These are phyloP conservation scores for Neodidymelliopsis sp. DNA, from an alignment of 2,329 filamentous ascomycete species.

Conservation along the genomic window DNA sequence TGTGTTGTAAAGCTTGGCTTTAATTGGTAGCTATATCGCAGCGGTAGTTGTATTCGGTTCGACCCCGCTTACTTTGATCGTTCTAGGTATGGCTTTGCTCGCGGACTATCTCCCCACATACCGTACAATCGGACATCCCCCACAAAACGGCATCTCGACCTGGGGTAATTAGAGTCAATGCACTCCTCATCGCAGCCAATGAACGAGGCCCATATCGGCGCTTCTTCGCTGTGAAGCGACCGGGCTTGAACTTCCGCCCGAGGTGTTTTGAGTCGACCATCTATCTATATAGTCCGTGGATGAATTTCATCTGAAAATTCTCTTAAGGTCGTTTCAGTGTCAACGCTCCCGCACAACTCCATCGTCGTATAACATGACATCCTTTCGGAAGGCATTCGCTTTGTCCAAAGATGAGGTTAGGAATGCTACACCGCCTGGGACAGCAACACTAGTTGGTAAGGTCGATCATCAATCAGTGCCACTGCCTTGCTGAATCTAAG, in stretches of 20 bases:
- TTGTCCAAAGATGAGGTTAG: conserved; percentile 51
- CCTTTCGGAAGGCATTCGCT: conserved; percentile 46
- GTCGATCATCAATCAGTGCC: neutral
- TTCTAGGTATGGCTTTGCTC: conserved; percentile 4
- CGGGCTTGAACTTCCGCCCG: neutral
- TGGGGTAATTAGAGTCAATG: conserved; percentile 17
- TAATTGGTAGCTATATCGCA: conserved; percentile 4
- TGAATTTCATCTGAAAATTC: neutral
- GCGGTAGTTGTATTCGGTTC: conserved; percentile 2
- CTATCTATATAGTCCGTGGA: conserved; percentile 5
- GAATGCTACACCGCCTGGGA: conserved; percentile 51
- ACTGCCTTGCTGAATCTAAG: conserved; percentile 4
- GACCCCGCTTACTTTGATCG: conserved; percentile 11
- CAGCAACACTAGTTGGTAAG: conserved; percentile 49
- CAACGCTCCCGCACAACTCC: neutral
- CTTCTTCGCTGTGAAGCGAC: conserved; percentile 11
- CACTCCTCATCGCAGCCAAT: conserved; percentile 11
- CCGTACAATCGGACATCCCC: conserved; percentile 30
- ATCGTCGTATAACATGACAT: conserved; percentile 37
- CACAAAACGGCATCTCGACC: conserved; percentile 10
- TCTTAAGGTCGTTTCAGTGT: neutral
- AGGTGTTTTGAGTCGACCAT: neutral
- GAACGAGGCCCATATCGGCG: neutral
- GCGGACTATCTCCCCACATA: conserved; percentile 23
- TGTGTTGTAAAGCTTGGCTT: neutral